Percentiles rank a stretch among this genome's conserved stretches.
These are phyloP conservation scores for Aspergillus ellipticus DNA, from an alignment of 495 filamentous ascomycete species.

Conservation along the genomic window DNA sequence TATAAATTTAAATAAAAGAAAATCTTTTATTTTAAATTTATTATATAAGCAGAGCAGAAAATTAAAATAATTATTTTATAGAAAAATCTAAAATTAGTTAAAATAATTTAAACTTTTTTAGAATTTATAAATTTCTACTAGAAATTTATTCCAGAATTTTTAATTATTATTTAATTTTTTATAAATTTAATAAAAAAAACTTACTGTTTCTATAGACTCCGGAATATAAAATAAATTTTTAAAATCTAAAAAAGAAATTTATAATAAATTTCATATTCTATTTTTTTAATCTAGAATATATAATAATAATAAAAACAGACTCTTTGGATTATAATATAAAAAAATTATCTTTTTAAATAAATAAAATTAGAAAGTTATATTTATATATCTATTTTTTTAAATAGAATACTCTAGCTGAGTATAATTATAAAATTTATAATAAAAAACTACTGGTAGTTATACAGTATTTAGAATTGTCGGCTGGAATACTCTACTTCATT, in stretches of 20 bases:
- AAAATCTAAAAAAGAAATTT: too few species aligned
- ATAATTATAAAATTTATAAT: conserved; percentile 6
- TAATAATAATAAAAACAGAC: conserved; percentile 4
- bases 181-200: too few species aligned
- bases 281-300: too few species aligned
- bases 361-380: conserved; percentile 5
- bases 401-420: neutral
- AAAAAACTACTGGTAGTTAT: conserved; percentile 1
- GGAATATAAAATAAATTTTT: too few species aligned
- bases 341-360: neutral
- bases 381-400: conserved; percentile 2
- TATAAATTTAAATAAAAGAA: conserved; percentile 8
- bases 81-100: neutral
- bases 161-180: conserved; percentile 3
- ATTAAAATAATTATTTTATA: conserved; percentile 2
- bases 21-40: neutral
- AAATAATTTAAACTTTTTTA: conserved; percentile 3
- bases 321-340: conserved; percentile 5
- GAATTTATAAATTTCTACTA: conserved; percentile 1
- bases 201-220: too few species aligned
- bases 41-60: neutral
- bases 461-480: neutral
- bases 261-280: too few species aligned
- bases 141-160: too few species aligned
- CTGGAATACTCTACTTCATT: too few species aligned